Evolutionary conservation across 1,139 yeast species (phyloP), one percentile per base, ranked within the genome.

Genomic region (Schwanniomyces etchellsii): DNA sequence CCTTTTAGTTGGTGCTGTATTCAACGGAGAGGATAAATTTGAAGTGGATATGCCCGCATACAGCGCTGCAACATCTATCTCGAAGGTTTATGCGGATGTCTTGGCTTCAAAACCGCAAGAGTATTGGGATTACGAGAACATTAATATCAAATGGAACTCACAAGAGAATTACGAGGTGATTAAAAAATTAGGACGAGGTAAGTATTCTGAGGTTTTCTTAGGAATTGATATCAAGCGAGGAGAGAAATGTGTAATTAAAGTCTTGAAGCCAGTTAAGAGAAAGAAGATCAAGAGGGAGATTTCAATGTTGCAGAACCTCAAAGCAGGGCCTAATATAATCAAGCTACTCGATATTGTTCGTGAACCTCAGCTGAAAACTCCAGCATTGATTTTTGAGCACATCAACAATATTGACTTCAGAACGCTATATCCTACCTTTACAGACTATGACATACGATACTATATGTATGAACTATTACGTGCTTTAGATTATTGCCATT

Each of bases 251-350:
- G 96, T 93, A 30, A 86, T 93, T 48, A 93, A 93, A 55, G 97
- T 91, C 41, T 73, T 93, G 48, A 93, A 93, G 56, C 99, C 99
- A 3, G 97, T 93, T 28, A 91, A 91, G 60, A 74, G 93, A 59
- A 91, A 91, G 72, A 93, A 93, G 67, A 91, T 93, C 45, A 86
- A 85, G 65, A 73, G 98, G 47, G 99, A 93, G 55, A 88, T 93
- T 42, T 82, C 88, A 53, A 91, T 93, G 36, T 68, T 93, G 47
- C 89, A 88, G 58, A 91, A 93, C 56, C 67, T 93, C 45, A 78
- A 84, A 2, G 83, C 82, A 9, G 95, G 95, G 0, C 86, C 91
- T 35, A 91, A 91, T 55, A 74, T 93, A 35, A 77, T 93, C 33
- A 76, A 76, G 31, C 62, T 93, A 37, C 70, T 81, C 38, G 97